phyloP scores from a whole-genome alignment of 2,329 filamentous ascomycete genomes.

The Nigrospora sphaerica region DNA sequence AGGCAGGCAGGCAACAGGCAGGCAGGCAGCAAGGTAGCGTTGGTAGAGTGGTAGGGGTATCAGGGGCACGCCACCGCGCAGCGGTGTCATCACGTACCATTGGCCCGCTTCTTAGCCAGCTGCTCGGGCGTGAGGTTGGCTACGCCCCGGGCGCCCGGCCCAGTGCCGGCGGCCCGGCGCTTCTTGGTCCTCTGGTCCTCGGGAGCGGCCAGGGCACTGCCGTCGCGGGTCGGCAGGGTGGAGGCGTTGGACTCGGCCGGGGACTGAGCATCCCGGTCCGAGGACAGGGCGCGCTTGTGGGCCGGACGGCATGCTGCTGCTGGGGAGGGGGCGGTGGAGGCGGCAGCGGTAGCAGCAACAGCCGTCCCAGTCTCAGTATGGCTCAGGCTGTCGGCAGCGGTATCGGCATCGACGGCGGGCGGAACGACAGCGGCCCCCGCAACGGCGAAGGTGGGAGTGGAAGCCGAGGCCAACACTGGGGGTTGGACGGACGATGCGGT shows the following conservation, averaged over 20 bases:
- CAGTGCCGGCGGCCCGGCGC: conserved; percentile 28
- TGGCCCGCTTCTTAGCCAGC: conserved; percentile 59
- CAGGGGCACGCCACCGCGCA: not conserved
- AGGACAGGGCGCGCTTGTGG: conserved; percentile 15
- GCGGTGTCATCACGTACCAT: conserved; percentile 34
- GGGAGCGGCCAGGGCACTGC: conserved; percentile 3
- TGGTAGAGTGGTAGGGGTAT: not conserved
- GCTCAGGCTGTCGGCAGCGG: too few species aligned
- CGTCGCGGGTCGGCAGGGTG: conserved; percentile 5
- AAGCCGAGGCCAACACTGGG: not conserved
- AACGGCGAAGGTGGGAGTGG: too few species aligned
- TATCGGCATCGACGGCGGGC: too few species aligned
- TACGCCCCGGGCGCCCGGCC: conserved; percentile 39
- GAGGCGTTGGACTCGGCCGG: conserved; percentile 15
- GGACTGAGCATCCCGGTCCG: conserved; percentile 10
- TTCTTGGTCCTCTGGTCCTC: conserved; percentile 31
- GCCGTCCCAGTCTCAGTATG: not conserved
- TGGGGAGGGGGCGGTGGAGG: not conserved
- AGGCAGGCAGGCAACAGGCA: not conserved
- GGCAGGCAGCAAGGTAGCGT: conserved; percentile 3
- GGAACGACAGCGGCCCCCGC: too few species aligned
- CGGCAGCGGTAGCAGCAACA: conserved; percentile 3
- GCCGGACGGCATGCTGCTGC: conserved; percentile 1
- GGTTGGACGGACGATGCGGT: not conserved
- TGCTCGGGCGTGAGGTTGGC: conserved; percentile 67